phyloP scores from a whole-genome alignment of 768 basidiomycete species.

The Lactifluus hygrophoroides region DNA sequence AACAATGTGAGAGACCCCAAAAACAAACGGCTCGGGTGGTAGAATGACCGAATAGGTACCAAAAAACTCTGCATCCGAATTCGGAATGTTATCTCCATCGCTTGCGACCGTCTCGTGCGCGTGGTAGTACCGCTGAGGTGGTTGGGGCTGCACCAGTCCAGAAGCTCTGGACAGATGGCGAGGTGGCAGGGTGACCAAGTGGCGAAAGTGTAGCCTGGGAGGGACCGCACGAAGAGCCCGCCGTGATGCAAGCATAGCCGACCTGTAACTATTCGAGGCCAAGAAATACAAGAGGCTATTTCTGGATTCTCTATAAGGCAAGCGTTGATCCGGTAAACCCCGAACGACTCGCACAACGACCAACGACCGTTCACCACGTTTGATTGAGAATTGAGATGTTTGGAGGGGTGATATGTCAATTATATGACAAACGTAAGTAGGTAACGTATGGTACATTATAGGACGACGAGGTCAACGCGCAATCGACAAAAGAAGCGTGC shows the following conservation, averaged over 20 bases:
- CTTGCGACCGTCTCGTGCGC: not conserved
- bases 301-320: no score
- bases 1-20: slow-evolving; percentile 54
- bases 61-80: slow-evolving; percentile 24
- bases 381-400: no score
- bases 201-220: not conserved
- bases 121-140: not conserved
- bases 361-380: no score
- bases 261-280: no score
- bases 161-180: not conserved
- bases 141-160: not conserved
- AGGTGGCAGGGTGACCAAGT: not conserved
- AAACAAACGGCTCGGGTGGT: slow-evolving; percentile 56
- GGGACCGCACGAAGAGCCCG: not conserved
- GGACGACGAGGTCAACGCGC: not conserved
- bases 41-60: slow-evolving; percentile 54
- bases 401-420: not conserved
- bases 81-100: not conserved
- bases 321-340: no score
- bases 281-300: no score
- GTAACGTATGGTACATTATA: slow-evolving; percentile 11
- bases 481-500: not conserved
- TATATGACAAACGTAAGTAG: not conserved
- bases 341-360: no score
- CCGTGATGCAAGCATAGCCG: not conserved